phyloP scores from a whole-genome alignment of 2,329 filamentous ascomycete genomes.

The Aspergillus caelatus region DNA sequence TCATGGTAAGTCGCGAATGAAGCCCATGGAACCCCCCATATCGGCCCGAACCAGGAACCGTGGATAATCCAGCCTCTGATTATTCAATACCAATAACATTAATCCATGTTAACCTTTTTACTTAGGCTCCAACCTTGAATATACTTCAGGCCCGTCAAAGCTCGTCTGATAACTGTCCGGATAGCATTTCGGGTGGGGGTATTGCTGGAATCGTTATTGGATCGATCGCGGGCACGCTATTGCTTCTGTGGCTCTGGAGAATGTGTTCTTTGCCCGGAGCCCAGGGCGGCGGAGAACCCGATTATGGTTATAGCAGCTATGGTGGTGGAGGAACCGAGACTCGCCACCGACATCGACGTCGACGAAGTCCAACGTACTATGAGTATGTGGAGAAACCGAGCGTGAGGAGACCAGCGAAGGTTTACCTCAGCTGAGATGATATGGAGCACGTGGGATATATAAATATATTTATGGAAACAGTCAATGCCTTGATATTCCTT shows the following conservation, averaged over 20 bases:
- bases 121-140: constrained; percentile 24
- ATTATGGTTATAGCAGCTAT: constrained; percentile 27
- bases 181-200: constrained; percentile 36
- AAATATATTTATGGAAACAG: neutral
- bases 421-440: constrained; percentile 32
- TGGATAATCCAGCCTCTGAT: neutral
- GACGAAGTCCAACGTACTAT: constrained; percentile 28
- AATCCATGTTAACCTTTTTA: neutral
- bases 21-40: neutral
- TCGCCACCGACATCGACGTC: constrained; percentile 24
- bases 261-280: constrained; percentile 29
- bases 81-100: neutral
- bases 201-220: constrained; percentile 46
- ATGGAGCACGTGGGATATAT: neutral
- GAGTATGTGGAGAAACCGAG: constrained; percentile 37
- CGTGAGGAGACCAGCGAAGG: constrained; percentile 38
- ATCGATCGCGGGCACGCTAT: constrained; percentile 39
- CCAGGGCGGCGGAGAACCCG: constrained; percentile 24
- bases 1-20: neutral
- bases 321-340: constrained; percentile 18
- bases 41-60: constrained; percentile 8
- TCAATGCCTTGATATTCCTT: neutral
- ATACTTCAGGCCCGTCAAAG: constrained; percentile 27
- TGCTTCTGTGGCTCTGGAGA: constrained; percentile 41
- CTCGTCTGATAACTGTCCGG: constrained; percentile 24